Percentiles rank a stretch among this genome's conserved stretches.
Conservation (phyloP, 2,329 filamentous ascomycete species). For the Colletotrichum acutatum region DNA sequence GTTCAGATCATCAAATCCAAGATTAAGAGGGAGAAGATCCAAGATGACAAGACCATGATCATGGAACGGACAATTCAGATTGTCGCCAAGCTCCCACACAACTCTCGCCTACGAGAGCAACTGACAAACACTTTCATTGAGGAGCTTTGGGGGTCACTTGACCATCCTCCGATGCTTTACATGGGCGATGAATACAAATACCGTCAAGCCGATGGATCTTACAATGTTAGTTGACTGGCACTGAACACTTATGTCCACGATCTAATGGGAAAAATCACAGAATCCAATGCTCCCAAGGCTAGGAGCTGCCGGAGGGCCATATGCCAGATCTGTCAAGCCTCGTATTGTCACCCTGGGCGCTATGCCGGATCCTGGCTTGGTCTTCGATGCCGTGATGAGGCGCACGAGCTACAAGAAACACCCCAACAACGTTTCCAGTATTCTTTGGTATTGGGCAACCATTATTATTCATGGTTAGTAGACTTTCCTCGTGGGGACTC, state of each 20-base stretch:
- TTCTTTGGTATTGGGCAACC: slow-evolving; percentile 63
- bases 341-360: slow-evolving; percentile 69
- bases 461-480: slow-evolving; percentile 75
- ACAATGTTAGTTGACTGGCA: slow-evolving; percentile 60
- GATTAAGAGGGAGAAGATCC: slow-evolving; percentile 68
- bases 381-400: slow-evolving; percentile 73
- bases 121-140: slow-evolving; percentile 76
- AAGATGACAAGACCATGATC: slow-evolving; percentile 81
- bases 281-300: slow-evolving; percentile 74
- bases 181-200: slow-evolving; percentile 72
- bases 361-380: slow-evolving; percentile 72
- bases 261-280: slow-evolving; percentile 42
- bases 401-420: slow-evolving; percentile 63
- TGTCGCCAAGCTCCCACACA: slow-evolving; percentile 71
- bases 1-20: slow-evolving; percentile 70
- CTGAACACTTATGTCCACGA: neutral
- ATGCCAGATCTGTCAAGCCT: slow-evolving; percentile 72
- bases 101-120: slow-evolving; percentile 69
- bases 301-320: slow-evolving; percentile 74
- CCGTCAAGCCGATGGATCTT: slow-evolving; percentile 75
- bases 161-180: slow-evolving; percentile 77
- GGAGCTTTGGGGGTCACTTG: slow-evolving; percentile 76
- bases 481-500: neutral
- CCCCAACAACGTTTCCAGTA: slow-evolving; percentile 77
- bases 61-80: slow-evolving; percentile 81